Base-by-base conservation (phyloP, 371 early-diverging fungal species). In the Mucor mucedo region DNA sequence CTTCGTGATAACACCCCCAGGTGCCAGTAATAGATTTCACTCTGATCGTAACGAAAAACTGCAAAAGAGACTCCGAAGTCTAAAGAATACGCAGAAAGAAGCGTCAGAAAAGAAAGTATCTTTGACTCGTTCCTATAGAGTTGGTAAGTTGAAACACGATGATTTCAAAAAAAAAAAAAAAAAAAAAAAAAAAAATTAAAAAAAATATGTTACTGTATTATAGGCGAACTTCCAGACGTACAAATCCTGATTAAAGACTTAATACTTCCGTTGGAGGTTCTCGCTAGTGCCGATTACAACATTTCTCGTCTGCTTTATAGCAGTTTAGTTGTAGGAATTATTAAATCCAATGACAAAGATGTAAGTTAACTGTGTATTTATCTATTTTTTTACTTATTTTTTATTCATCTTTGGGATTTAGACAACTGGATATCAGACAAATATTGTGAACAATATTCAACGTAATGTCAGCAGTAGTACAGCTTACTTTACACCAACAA, bases 191-290 rank as follows among this genome's bases (percentile, higher is more conserved):
- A 0, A 0, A 21, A 21, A 21, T 0, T 21, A 21, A 21, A 21
- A 21, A 21, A 21, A 21, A 21, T 21, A 21, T 21, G 21, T 21
- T 21, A 21, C 21, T 21, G 21, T 21, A 21, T 21, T 1, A 16
- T 57, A 78, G 91, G 93, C 1, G 91, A 92, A 48, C 75, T 91
- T 7, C 93, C 92, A 0, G 93, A 93, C 71, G 87, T 93, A 45
- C 86, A 89, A 64, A 91, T 93, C 55, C 66, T 70, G 5, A 60
- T 84, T 50, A 78, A 72, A 45, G 91, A 92, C 16, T 59, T 93
- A 2, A 70, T 93, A 2, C 68, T 70, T 9, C 93, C 93, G 0
- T 74, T 93, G 13, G 88, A 89, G 63, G 71, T 73, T 0, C 69
- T 93, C 3, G 85, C 87, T 2, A 69, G 77, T 39, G 64, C 76